A percentile compares a stretch with the other conserved stretches of the same genome.
Conservation (phyloP, 2,329 filamentous ascomycete genomes). For the Fusarium solani-melongenae region DNA sequence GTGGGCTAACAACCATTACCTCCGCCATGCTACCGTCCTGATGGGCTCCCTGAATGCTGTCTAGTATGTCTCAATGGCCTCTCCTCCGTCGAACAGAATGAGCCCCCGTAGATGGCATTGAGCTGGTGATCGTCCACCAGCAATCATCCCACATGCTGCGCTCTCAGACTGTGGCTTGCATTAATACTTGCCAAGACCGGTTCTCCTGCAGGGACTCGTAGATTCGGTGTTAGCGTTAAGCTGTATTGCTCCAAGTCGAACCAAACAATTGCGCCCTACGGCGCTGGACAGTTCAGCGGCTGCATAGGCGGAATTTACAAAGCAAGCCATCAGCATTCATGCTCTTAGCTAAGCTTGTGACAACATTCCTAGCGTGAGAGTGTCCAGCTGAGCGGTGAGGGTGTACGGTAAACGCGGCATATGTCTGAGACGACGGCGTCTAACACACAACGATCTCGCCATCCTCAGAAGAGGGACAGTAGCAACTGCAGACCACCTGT, state of each 20-base stretch:
- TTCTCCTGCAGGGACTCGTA: background rate
- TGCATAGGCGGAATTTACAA: background rate
- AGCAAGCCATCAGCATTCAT: background rate
- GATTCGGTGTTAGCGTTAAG: background rate
- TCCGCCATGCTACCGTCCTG: background rate
- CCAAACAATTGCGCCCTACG: background rate
- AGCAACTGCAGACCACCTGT: background rate
- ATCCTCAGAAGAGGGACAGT: background rate
- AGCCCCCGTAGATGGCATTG: background rate
- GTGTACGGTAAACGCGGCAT: slow-evolving; percentile 21
- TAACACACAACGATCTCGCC: background rate
- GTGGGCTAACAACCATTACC: background rate
- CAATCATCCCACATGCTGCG: background rate
- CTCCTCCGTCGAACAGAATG: background rate
- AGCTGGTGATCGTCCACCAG: background rate
- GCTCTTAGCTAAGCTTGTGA: background rate
- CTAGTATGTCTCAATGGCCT: background rate
- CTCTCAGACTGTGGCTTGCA: background rate
- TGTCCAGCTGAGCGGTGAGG: background rate
- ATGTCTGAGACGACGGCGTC: background rate
- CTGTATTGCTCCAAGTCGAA: background rate
- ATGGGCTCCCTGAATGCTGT: background rate
- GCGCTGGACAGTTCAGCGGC: background rate
- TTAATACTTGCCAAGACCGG: background rate
- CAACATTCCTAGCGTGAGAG: background rate